Evolutionary conservation across 805 yeast species (phyloP), one percentile per base, ranked within the genome.

Genomic region (Saccharomycopsis babjevae): DNA sequence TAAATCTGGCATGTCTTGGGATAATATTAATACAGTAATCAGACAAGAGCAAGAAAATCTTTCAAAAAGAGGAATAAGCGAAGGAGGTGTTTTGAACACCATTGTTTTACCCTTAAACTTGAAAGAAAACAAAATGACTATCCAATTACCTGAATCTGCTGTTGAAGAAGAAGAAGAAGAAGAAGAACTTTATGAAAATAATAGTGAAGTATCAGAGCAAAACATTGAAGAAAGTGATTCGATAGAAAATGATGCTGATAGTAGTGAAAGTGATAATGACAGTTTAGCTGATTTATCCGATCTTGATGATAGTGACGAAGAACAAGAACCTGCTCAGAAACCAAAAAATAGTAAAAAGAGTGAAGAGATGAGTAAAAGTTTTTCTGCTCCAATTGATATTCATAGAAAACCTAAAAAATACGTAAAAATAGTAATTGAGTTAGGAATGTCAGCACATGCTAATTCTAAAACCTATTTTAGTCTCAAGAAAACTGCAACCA

Each of bases 1-100:
- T 4, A 84, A 86, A 60, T 94, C 89, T 68, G 92, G 89, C 65
- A 89, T 90, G 89, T 97, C 93, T 70, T 93, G 99, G 99, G 81
- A 82, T 52, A 86, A 89, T 63, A 92, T 92, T 64, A 97, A 88
- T 69, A 83, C 84, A 64, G 73, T 87, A 61, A 84, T 93, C 58
- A 74, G 79, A 56, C 77, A 83, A 57, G 96, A 93, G 68, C 85
- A 89, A 66, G 72, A 75, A 1, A 80, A 85, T 66, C 30, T 46
- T 25, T 20, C 32, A 6, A 20, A 22, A 25, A 46, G n/a, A 10
- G 52, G 52, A 11, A 46, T 25, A 6, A 16, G n/a, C 11, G 85
- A 86, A 0, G 88, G 85, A 66, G 71, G 74, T 5, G 75, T 84
- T 60, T 97, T 97, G 0, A 73, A 75, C 42, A 67, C 77, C 61